A percentile compares a stretch with the other conserved stretches of the same genome.
Evolutionary conservation across 352 stramenopile species (phyloP).

Genomic region (Pythium dissimile): DNA sequence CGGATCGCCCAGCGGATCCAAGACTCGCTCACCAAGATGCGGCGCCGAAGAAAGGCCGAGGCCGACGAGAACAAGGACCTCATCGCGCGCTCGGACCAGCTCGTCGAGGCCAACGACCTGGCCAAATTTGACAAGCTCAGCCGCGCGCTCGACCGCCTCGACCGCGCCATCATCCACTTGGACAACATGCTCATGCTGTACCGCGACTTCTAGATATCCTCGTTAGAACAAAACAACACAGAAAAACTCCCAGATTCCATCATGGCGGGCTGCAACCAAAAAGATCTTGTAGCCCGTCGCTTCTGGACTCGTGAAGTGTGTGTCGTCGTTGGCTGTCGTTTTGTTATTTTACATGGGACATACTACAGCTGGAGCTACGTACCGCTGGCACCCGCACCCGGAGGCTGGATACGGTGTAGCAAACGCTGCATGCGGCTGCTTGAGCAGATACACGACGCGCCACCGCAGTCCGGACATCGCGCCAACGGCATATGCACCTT

Average conservation of each 20-base stretch:
- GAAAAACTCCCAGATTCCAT: too few relatives aligned
- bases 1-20: conserved; percentile 64
- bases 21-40: conserved; percentile 68
- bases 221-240: background rate
- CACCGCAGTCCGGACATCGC: conserved; percentile 24
- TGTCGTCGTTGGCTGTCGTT: too few relatives aligned
- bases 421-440: conserved; percentile 41
- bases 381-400: too few relatives aligned
- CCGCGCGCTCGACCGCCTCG: conserved; percentile 76
- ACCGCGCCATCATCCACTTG: conserved; percentile 78
- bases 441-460: conserved; percentile 33
- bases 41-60: conserved; percentile 64
- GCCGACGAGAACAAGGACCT: conserved; percentile 87
- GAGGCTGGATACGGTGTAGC: conserved; percentile 21
- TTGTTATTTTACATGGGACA: background rate
- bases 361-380: background rate
- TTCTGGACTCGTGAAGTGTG: background rate
- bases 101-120: conserved; percentile 83
- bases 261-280: too few relatives aligned
- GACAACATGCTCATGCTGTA: conserved; percentile 89
- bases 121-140: conserved; percentile 87
- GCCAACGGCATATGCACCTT: conserved; percentile 21
- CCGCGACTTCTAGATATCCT: conserved; percentile 67
- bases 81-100: conserved; percentile 81
- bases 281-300: background rate